A percentile compares a stretch with the other conserved stretches of the same genome.
Conservation (phyloP, 257 asterid genomes). For the Solanum ahanhuiri region DNA sequence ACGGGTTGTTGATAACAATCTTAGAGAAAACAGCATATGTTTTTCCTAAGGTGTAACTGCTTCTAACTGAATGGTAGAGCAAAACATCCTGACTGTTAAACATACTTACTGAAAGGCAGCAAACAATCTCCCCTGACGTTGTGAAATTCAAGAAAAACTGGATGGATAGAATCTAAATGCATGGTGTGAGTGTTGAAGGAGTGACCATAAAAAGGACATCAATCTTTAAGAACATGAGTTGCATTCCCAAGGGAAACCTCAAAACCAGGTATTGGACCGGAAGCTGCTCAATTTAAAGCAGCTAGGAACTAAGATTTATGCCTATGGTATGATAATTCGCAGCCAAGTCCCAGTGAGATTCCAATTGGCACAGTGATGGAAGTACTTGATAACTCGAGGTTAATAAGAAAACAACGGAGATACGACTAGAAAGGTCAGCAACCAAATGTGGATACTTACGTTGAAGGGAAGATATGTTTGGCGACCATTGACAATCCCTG, state of each 20-base stretch:
- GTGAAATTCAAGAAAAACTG: background rate
- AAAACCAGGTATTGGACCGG: background rate
- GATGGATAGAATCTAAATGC: background rate
- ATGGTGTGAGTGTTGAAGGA: background rate
- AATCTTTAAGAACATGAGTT: background rate
- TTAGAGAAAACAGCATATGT: background rate
- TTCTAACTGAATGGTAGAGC: background rate
- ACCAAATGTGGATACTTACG: conserved; percentile 16
- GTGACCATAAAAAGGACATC: background rate
- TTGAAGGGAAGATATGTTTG: conserved; percentile 40
- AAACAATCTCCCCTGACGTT: background rate
- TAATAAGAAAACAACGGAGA: background rate
- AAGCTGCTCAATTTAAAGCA: background rate
- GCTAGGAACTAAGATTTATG: background rate
- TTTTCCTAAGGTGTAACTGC: background rate
- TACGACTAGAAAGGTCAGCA: background rate
- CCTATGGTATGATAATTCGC: background rate
- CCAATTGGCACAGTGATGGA: background rate
- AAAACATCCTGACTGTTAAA: background rate
- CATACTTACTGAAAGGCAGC: background rate
- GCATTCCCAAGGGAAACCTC: background rate
- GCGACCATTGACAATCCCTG: conserved; percentile 40
- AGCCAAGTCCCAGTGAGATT: background rate
- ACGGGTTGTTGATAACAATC: background rate
- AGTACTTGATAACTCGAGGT: background rate